phyloP scores from a whole-genome alignment of 805 yeast species.

The Nakazawaea ernobii region DNA sequence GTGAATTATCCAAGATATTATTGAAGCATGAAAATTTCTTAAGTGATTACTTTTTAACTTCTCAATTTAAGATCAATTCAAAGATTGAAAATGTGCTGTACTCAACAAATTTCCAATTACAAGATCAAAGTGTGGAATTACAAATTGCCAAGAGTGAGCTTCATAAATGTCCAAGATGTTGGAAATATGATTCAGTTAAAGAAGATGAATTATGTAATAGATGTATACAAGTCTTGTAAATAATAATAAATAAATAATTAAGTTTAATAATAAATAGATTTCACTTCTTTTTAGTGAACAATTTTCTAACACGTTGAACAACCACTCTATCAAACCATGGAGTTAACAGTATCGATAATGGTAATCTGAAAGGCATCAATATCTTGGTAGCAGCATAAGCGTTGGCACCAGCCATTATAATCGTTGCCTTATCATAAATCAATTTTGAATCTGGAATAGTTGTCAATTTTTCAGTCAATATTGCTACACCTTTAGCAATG shows the following conservation, averaged over 20 bases:
- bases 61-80: conserved; percentile 41
- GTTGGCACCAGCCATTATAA: conserved; percentile 29
- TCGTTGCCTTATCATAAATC: conserved; percentile 20
- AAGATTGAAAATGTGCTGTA: conserved; percentile 8
- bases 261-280: neutral
- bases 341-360: conserved; percentile 23
- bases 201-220: conserved; percentile 58
- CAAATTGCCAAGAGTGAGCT: conserved; percentile 30
- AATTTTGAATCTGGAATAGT: conserved; percentile 9
- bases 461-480: conserved; percentile 4
- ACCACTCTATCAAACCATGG: conserved; percentile 30
- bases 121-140: conserved; percentile 24
- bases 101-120: conserved; percentile 15
- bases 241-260: neutral
- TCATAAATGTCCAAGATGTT: conserved; percentile 87
- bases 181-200: conserved; percentile 62
- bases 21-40: conserved; percentile 36
- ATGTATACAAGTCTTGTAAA: conserved; percentile 33
- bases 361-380: conserved; percentile 23
- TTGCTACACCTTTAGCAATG: conserved; percentile 6
- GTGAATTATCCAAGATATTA: conserved; percentile 13
- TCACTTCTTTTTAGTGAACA: conserved; percentile 12
- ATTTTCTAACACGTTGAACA: conserved; percentile 23
- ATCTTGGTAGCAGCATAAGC: conserved; percentile 29
- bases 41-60: conserved; percentile 57